Evolutionary conservation across 176 grass and related monocot species (phyloP).

Genomic region (Otatea glauca): DNA sequence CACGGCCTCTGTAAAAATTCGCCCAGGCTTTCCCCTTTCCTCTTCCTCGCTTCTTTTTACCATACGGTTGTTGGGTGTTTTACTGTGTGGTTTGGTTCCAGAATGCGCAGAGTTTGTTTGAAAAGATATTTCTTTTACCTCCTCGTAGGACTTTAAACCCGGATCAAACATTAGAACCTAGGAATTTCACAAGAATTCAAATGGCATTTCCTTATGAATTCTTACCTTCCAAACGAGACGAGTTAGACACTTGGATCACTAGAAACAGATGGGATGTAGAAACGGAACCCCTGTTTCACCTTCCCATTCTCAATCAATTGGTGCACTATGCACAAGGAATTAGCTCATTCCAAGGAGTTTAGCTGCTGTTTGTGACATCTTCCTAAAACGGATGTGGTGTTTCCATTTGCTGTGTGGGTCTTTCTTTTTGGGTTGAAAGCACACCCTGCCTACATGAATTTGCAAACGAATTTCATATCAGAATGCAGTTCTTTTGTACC

Average conservation of each 20-base stretch:
- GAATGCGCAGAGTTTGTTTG: background rate
- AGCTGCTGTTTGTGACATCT: background rate
- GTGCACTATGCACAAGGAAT: background rate
- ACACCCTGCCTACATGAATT: background rate
- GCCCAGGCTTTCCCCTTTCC: conserved; percentile 29
- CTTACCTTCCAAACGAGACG: background rate
- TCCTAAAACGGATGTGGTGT: conserved; percentile 18
- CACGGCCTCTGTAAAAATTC: conserved; percentile 24
- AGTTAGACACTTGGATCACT: background rate
- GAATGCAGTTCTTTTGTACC: background rate
- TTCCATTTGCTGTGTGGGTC: background rate
- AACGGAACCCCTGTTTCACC: background rate
- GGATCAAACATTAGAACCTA: background rate
- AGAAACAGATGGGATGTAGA: background rate
- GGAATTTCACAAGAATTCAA: background rate
- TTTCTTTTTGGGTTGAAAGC: background rate
- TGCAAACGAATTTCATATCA: background rate
- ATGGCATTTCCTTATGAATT: too few species aligned
- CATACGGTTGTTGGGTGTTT: background rate
- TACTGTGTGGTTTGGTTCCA: conserved; percentile 16
- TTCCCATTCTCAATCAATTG: background rate
- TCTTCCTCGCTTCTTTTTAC: conserved; percentile 36
- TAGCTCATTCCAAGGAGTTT: background rate
- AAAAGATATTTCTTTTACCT: background rate
- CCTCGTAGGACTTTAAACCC: background rate